These are phyloP conservation scores for Colletotrichum sp. DNA, from an alignment of 2,329 filamentous ascomycete species.

Conservation along the genomic window DNA sequence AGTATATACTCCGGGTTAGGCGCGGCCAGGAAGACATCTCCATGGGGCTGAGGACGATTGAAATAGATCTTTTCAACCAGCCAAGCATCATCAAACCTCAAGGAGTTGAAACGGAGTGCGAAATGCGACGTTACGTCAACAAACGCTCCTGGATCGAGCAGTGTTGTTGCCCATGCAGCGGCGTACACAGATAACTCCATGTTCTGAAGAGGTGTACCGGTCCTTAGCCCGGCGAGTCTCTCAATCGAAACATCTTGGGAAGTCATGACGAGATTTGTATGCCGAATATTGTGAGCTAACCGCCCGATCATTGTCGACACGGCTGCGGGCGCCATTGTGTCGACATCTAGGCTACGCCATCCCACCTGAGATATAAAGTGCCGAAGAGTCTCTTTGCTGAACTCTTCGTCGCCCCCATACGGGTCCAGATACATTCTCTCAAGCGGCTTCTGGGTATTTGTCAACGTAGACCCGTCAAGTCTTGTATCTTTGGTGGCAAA, in stretches of 20 bases:
- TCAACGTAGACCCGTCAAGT: constrained; percentile 56
- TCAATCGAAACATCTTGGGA: constrained; percentile 29
- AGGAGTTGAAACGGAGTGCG: constrained; percentile 50
- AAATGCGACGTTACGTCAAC: constrained; percentile 20
- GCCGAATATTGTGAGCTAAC: constrained; percentile 75
- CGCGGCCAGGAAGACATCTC: constrained; percentile 2
- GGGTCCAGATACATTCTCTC: constrained; percentile 84
- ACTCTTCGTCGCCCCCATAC: constrained; percentile 72
- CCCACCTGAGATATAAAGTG: constrained; percentile 58
- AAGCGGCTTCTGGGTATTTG: constrained; percentile 7
- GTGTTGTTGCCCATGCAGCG: constrained; percentile 72
- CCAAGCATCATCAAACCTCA: constrained; percentile 68
- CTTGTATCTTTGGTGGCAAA: constrained; percentile 63
- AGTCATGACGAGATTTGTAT: constrained; percentile 31
- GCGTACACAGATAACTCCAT: constrained; percentile 69
- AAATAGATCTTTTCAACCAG: constrained; percentile 61
- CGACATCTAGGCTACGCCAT: constrained; percentile 44
- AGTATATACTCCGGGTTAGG: constrained; percentile 26
- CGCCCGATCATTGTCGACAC: constrained; percentile 74
- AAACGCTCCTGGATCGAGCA: constrained; percentile 42
- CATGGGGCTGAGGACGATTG: not conserved
- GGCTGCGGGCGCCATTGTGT: constrained; percentile 68
- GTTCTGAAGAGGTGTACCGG: constrained; percentile 58
- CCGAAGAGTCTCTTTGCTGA: constrained; percentile 63
- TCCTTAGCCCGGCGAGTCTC: constrained; percentile 5